Base-by-base conservation (phyloP, 805 yeast species). In the Clavispora vitiphila region DNA sequence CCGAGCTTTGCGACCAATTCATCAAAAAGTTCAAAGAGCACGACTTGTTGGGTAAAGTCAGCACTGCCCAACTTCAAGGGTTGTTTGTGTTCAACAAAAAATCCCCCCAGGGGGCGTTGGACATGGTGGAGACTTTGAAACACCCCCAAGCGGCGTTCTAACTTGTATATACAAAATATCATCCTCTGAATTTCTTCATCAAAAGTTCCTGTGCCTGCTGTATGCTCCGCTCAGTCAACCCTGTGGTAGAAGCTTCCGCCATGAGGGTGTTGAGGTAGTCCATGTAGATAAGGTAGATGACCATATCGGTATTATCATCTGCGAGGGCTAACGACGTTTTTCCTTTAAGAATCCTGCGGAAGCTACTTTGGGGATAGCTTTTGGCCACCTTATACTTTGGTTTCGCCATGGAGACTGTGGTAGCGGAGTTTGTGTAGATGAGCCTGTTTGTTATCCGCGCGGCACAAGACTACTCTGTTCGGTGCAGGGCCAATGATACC, bases 61-160 rank as follows among this genome's bases (percentile, higher is more conserved):
- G 95, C 54, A 89, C 98, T 0, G 99, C 99, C 1, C 96, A 88
- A 58, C 71, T 93, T 44, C 99, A 93, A 61, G 99, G 99, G 0
- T 71, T 93, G 39, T 93, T 93, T 69, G 96, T 93, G 2, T 86
- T 86, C 67, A 86, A 87, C 65, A 93, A 93, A 62, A 77, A 83
- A 44, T 82, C 81, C 44, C 96, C 98, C 0, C 72, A 74, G 25
- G 76, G 76, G 5, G 96, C 98, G 0, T 64, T 90, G 21, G 66
- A 65, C 11, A 84, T 82, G 81, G 74, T 86, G 12, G 74, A 64
- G 29, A 62, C 73, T 2, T 61, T 77, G 47, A 55, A 50, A 38
- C 50, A 59, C 38, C 67, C 69, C 11, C 21, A 21, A 5, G 12
- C 12, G 8, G 27, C 38, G 22, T 32, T 40, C 18, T 34, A n/a